Evolutionary conservation across 2,329 filamentous ascomycete species (phyloP).

Genomic region (Bipolaris gigantea): DNA sequence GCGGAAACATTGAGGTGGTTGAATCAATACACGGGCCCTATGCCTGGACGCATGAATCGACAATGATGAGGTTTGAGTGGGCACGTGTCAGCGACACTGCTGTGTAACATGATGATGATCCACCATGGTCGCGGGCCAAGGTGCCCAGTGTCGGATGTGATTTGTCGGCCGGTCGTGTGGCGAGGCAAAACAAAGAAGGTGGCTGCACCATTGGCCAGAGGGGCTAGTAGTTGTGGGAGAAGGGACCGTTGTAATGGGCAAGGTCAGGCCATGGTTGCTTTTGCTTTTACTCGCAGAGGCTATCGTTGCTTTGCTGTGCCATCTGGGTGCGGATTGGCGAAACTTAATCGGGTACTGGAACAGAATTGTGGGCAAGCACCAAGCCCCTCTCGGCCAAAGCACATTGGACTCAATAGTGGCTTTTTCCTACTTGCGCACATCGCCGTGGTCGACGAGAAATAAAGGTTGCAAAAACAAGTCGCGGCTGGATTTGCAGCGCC

Average conservation of each 20-base stretch:
- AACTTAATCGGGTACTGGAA: slow-evolving; percentile 15
- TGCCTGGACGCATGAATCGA: slow-evolving; percentile 10
- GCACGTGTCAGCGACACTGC: slow-evolving; percentile 1
- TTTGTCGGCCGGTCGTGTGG: background rate
- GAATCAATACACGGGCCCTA: slow-evolving; percentile 13
- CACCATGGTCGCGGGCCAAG: slow-evolving; percentile 6
- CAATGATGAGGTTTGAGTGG: background rate
- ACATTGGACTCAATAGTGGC: slow-evolving; percentile 24
- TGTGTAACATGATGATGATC: background rate
- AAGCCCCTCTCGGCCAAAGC: slow-evolving; percentile 11
- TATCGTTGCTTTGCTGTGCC: slow-evolving; percentile 24
- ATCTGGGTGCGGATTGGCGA: slow-evolving; percentile 18
- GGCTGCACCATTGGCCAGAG: slow-evolving; percentile 7
- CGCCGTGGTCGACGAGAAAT: slow-evolving; percentile 10
- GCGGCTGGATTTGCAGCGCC: slow-evolving; percentile 2
- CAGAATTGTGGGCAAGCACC: slow-evolving; percentile 5
- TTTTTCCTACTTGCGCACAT: slow-evolving; percentile 9
- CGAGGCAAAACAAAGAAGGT: slow-evolving; percentile 7
- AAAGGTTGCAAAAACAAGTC: slow-evolving; percentile 6
- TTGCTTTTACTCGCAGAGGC: background rate
- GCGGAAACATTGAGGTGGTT: slow-evolving; percentile 45
- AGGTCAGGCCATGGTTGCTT: slow-evolving; percentile 15
- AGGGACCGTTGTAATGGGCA: slow-evolving; percentile 12
- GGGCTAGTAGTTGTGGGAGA: slow-evolving; percentile 9
- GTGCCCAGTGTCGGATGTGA: slow-evolving; percentile 9